Conservation (phyloP, 768 basidiomycete species). For the Paxillus ammoniavirescens region DNA sequence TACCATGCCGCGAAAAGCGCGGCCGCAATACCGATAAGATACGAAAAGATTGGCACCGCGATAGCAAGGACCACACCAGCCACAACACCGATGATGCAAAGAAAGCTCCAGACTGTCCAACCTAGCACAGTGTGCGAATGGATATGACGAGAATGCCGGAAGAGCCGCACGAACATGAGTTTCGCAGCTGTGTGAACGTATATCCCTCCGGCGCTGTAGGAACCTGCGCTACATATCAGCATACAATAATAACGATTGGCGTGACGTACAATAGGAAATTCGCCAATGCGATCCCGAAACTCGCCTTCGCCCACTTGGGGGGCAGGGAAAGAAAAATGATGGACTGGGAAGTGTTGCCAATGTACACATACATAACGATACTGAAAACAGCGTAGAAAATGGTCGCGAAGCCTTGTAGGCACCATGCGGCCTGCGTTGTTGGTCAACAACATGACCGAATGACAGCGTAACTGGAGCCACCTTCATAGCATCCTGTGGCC, state of each 20-base stretch:
- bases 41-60: slow-evolving; percentile 54
- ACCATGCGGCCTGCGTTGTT: slow-evolving; percentile 46
- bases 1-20: slow-evolving; percentile 60
- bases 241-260: not conserved
- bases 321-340: slow-evolving; percentile 48
- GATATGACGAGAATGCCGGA: slow-evolving; percentile 47
- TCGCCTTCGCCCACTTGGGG: slow-evolving; percentile 47
- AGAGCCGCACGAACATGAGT: slow-evolving; percentile 50
- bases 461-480: slow-evolving; percentile 21
- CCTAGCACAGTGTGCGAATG: slow-evolving; percentile 50
- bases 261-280: slow-evolving; percentile 49
- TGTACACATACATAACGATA: slow-evolving; percentile 43
- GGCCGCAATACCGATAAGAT: slow-evolving; percentile 52
- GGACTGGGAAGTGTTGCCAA: slow-evolving; percentile 35
- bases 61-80: slow-evolving; percentile 47
- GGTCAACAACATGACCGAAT: not conserved
- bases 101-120: slow-evolving; percentile 45
- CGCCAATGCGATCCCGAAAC: slow-evolving; percentile 46
- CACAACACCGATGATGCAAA: slow-evolving; percentile 37
- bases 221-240: not conserved
- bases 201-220: slow-evolving; percentile 40
- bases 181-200: slow-evolving; percentile 55
- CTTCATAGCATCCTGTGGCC: slow-evolving; percentile 55
- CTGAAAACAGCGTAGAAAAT: slow-evolving; percentile 49
- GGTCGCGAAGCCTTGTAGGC: slow-evolving; percentile 52